Evolutionary conservation across 495 filamentous ascomycete species (phyloP), one percentile per base, ranked within the genome.

Genomic region (Xylaria sp.): DNA sequence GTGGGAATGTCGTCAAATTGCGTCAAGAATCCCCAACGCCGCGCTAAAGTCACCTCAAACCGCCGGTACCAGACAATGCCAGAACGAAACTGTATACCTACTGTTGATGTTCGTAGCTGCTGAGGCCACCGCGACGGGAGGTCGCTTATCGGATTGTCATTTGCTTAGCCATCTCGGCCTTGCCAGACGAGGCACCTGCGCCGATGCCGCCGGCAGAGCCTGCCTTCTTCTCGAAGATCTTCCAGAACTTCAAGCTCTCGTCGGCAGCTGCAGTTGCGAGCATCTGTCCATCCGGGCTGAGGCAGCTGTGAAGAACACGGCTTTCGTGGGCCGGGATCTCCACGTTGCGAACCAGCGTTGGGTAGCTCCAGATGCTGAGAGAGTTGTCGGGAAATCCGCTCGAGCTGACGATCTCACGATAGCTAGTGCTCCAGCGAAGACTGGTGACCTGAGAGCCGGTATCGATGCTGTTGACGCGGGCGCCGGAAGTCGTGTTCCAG

Each of bases 311-410:
- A 62, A 99, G 86, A 52, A 99, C 95, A 74, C 96, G 86, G 72
- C 93, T 97, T 87, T 99, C 96, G 79, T 99, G 96, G n/a, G 97
- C 96, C 8, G 97, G 96, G 73, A 99, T 98, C 86, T 98, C 97
- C 57, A 98, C 90, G 76, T 97, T 97, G 81, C 97, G 94, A 41
- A 98, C 95, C 53, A 98, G 85, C 3, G 93, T 95, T 0, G 96
- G 97, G 81, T 98, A 98, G 85, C 93, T 97, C 96, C 96, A 99
- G 85, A 99, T 97, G 84, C 92, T 97, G 68, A 99, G 86, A 11
- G 93, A 95, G 85, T 99, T 98, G 81, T 98, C 97, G n/a, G 96
- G 96, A 86, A 97, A 97, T 37, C 96, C 96, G 77, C 93, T 95
- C 40, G 93, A 95, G 85, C 93, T 97, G 77, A 97, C 95, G 68